Evolutionary conservation across 192 early-diverging fungal genomes (phyloP).

Genomic region (Kappamyces sp.): DNA sequence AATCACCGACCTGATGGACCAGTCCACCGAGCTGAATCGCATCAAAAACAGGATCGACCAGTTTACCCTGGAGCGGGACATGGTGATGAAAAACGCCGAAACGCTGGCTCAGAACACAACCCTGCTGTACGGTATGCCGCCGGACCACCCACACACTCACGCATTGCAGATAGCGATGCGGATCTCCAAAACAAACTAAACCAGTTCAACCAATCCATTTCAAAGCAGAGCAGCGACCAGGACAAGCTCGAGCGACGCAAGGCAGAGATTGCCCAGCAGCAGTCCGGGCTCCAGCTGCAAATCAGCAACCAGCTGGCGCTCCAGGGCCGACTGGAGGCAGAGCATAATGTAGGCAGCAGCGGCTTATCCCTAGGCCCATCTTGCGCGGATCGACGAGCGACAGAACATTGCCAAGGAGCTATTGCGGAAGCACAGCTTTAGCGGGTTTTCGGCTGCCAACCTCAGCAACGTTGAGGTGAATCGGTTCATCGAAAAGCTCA

Average conservation of each 20-base stretch:
- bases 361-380: conserved; percentile 23
- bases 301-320: conserved; percentile 30
- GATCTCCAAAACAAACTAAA: conserved; percentile 55
- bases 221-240: conserved; percentile 13
- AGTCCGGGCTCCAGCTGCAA: conserved; percentile 28
- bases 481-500: conserved; percentile 41
- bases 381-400: conserved; percentile 31
- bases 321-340: conserved; percentile 53
- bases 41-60: conserved; percentile 28
- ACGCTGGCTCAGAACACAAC: conserved; percentile 25
- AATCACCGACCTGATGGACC: conserved; percentile 25
- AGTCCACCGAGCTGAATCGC: conserved; percentile 32
- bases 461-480: conserved; percentile 34
- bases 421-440: conserved; percentile 26
- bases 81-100: conserved; percentile 17
- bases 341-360: conserved; percentile 30
- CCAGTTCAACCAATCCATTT: conserved; percentile 18
- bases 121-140: background rate
- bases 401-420: conserved; percentile 38
- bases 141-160: too few relatives aligned
- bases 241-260: conserved; percentile 13
- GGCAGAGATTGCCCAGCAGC: conserved; percentile 15
- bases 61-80: conserved; percentile 13
- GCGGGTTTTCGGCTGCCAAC: conserved; percentile 29
- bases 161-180: conserved; percentile 47